phyloP scores from a whole-genome alignment of 306 rosid species.

The Carpinus fangiana region DNA sequence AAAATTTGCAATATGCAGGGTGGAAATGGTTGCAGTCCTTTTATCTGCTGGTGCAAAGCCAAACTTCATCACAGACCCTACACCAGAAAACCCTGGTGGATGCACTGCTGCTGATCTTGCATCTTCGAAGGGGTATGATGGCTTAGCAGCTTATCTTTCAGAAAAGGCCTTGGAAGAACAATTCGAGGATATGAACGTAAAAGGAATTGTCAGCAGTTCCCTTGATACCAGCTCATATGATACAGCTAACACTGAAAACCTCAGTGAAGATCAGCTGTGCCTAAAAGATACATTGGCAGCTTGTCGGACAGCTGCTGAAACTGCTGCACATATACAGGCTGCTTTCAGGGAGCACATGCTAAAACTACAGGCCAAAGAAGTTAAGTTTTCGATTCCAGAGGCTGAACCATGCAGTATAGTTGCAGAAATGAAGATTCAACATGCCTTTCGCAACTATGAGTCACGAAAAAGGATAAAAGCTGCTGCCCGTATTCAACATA shows the following conservation, averaged over 20 bases:
- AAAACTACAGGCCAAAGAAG: constrained; percentile 50
- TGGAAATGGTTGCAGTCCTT: constrained; percentile 80
- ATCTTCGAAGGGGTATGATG: constrained; percentile 59
- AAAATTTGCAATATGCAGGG: constrained; percentile 44
- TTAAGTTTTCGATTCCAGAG: constrained; percentile 59
- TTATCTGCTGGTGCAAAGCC: constrained; percentile 88
- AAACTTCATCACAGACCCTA: constrained; percentile 91
- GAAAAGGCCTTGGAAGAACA: constrained; percentile 84
- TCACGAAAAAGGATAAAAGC: constrained; percentile 59
- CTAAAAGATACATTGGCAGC: constrained; percentile 82
- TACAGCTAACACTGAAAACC: constrained; percentile 44
- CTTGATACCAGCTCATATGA: constrained; percentile 50
- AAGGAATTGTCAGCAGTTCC: constrained; percentile 83
- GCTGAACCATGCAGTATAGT: constrained; percentile 74
- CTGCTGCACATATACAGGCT: constrained; percentile 87
- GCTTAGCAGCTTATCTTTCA: constrained; percentile 92
- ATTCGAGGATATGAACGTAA: constrained; percentile 72
- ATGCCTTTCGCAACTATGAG: constrained; percentile 78
- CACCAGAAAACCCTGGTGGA: constrained; percentile 72
- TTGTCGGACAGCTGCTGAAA: constrained; percentile 83
- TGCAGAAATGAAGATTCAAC: constrained; percentile 97
- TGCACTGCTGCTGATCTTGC: constrained; percentile 83
- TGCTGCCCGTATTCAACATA: constrained; percentile 83
- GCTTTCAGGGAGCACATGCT: constrained; percentile 80
- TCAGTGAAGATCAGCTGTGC: constrained; percentile 70